These are phyloP conservation scores for Sicyos baderoa DNA, from an alignment of 306 rosid species.

Conservation along the genomic window DNA sequence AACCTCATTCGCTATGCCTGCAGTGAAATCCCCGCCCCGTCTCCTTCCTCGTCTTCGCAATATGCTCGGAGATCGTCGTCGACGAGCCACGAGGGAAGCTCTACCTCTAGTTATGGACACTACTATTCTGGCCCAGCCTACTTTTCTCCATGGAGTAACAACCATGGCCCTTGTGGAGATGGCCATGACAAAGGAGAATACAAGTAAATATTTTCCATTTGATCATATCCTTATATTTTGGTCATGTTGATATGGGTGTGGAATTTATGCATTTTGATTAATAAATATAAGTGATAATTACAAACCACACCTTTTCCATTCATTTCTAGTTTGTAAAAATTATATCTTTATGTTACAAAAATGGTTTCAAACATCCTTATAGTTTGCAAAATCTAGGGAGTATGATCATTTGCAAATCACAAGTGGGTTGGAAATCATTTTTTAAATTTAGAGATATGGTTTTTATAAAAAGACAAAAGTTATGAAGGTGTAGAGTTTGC, in stretches of 20 bases:
- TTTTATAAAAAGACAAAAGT: background rate
- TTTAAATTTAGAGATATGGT: background rate
- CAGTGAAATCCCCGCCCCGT: constrained; percentile 17
- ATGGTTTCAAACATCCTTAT: constrained; percentile 5
- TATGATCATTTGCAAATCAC: constrained; percentile 9
- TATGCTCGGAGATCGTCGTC: constrained; percentile 5
- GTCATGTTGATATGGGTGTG: constrained; percentile 10
- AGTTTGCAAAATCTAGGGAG: background rate
- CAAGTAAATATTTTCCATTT: constrained; percentile 6
- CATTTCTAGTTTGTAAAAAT: background rate
- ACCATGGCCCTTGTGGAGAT: constrained; percentile 34
- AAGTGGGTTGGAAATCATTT: constrained; percentile 1
- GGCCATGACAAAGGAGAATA: constrained; percentile 29
- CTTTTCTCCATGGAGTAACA: constrained; percentile 34
- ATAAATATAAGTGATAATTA: background rate
- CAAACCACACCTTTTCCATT: background rate
- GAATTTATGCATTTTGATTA: constrained; percentile 4
- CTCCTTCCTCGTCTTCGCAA: background rate
- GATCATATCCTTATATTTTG: background rate
- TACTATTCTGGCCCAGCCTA: constrained; percentile 24
- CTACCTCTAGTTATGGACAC: constrained; percentile 8
- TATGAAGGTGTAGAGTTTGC: constrained; percentile 1
- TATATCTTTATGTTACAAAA: background rate
- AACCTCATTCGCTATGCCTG: constrained; percentile 53
- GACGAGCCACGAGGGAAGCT: background rate